A percentile compares a stretch with the other conserved stretches of the same genome.
These are phyloP conservation scores for Aspergillus fijiensis DNA, from an alignment of 2,329 filamentous ascomycete genomes.

Conservation along the genomic window DNA sequence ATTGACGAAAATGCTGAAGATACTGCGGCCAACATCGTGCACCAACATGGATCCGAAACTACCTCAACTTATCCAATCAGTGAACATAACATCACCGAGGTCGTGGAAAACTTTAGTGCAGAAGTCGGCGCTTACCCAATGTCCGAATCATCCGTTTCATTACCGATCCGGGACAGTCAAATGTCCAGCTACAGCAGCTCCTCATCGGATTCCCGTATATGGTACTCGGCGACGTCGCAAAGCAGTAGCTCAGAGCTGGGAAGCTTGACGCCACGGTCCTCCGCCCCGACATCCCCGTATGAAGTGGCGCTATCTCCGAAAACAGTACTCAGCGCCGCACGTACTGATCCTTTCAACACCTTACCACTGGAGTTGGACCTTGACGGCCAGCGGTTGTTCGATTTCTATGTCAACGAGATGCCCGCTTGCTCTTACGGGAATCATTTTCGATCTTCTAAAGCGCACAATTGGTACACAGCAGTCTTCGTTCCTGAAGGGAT, in stretches of 20 bases:
- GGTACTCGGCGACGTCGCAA: slow-evolving; percentile 8
- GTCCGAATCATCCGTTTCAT: not conserved
- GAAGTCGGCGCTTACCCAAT: not conserved
- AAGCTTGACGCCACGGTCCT: slow-evolving; percentile 16
- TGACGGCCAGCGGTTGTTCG: slow-evolving; percentile 36
- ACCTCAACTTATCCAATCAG: not conserved
- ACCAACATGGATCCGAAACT: not conserved
- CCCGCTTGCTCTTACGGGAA: slow-evolving; percentile 41
- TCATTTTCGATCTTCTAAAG: slow-evolving; percentile 33
- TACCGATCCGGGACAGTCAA: not conserved
- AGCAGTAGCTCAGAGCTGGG: slow-evolving; percentile 15
- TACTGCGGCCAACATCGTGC: not conserved
- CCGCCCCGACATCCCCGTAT: slow-evolving; percentile 17
- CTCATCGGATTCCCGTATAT: not conserved
- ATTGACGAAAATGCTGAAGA: not conserved
- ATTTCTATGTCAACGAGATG: slow-evolving; percentile 44
- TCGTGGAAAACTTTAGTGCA: not conserved
- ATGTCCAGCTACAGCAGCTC: not conserved
- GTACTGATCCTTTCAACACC: slow-evolving; percentile 40
- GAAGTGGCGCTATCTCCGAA: slow-evolving; percentile 27
- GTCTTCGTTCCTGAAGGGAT: slow-evolving; percentile 44
- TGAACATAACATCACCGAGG: not conserved
- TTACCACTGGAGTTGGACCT: slow-evolving; percentile 34
- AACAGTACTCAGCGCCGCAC: slow-evolving; percentile 37
- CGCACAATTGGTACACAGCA: slow-evolving; percentile 41